Evolutionary conservation across 306 rosid species (phyloP).

Genomic region (Mimosa pudica): DNA sequence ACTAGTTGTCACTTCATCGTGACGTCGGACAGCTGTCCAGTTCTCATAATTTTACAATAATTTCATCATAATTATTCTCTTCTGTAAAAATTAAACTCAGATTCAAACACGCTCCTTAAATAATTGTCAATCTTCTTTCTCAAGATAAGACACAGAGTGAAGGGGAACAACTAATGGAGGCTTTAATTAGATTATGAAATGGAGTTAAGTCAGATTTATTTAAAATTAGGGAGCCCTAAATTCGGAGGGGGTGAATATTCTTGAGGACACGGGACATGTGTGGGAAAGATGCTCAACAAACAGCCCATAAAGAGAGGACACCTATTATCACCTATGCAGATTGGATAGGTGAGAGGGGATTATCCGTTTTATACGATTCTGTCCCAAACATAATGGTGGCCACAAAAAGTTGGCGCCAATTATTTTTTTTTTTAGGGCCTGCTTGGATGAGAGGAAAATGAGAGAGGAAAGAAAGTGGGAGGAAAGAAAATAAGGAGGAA

Average conservation of each 20-base stretch:
- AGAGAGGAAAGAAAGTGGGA: too few relatives aligned
- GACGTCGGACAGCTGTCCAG: slow-evolving; percentile 5
- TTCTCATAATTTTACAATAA: neutral
- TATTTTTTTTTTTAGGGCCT: neutral
- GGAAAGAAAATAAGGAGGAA: too few relatives aligned
- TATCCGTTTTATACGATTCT: neutral
- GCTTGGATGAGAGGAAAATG: too few relatives aligned
- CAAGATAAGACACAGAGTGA: neutral
- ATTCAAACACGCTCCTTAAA: neutral
- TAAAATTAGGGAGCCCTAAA: neutral
- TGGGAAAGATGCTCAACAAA: slow-evolving; percentile 15
- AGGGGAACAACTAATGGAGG: neutral
- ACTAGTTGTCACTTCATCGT: slow-evolving; percentile 7
- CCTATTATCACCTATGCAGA: neutral
- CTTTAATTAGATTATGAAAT: neutral
- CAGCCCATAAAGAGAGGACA: slow-evolving; percentile 24
- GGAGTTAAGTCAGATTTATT: neutral
- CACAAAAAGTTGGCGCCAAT: neutral
- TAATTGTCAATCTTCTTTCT: neutral
- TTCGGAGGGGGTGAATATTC: slow-evolving; percentile 8
- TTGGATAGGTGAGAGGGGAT: neutral
- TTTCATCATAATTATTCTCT: neutral
- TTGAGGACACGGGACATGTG: neutral
- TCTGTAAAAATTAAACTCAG: neutral
- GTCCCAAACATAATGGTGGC: neutral